phyloP scores from a whole-genome alignment of 495 filamentous ascomycete genomes.

The Lasiosphaeriaceae sp. region DNA sequence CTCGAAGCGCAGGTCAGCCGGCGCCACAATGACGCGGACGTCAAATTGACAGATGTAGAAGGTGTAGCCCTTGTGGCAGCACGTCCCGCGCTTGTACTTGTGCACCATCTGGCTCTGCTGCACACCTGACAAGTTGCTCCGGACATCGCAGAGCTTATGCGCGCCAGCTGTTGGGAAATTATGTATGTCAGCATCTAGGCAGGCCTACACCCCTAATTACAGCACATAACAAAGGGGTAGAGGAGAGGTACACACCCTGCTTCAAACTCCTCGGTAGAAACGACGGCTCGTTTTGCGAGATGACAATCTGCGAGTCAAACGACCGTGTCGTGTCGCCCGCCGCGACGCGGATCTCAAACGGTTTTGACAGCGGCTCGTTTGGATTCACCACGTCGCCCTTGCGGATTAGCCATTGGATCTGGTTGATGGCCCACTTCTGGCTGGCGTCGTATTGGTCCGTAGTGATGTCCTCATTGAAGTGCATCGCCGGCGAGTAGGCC shows the following conservation, averaged over 20 bases:
- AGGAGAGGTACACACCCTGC: conserved; percentile 21
- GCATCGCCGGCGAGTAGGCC: conserved; percentile 41
- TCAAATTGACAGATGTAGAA: conserved; percentile 50
- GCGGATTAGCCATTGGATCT: conserved; percentile 55
- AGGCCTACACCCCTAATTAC: neutral
- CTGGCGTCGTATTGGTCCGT: conserved; percentile 42
- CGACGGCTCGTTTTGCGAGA: conserved; percentile 39
- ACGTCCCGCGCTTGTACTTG: conserved; percentile 28
- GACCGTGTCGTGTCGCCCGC: conserved; percentile 32
- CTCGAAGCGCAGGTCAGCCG: conserved; percentile 55
- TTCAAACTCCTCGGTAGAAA: conserved; percentile 41
- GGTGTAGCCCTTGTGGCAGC: conserved; percentile 36
- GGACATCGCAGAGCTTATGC: conserved; percentile 37
- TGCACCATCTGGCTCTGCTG: conserved; percentile 30
- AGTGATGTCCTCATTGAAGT: conserved; percentile 39
- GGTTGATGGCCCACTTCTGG: conserved; percentile 43
- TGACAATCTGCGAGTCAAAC: conserved; percentile 48
- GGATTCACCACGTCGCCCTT: conserved; percentile 43
- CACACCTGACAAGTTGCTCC: conserved; percentile 31
- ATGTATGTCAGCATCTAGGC: conserved; percentile 15
- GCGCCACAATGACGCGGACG: conserved; percentile 48
- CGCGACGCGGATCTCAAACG: conserved; percentile 44
- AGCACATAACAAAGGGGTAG: neutral
- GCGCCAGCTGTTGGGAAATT: conserved; percentile 29
- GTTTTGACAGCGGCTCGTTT: conserved; percentile 35